phyloP scores from a whole-genome alignment of 805 yeast genomes.

The Komagataella pseudopastoris region DNA sequence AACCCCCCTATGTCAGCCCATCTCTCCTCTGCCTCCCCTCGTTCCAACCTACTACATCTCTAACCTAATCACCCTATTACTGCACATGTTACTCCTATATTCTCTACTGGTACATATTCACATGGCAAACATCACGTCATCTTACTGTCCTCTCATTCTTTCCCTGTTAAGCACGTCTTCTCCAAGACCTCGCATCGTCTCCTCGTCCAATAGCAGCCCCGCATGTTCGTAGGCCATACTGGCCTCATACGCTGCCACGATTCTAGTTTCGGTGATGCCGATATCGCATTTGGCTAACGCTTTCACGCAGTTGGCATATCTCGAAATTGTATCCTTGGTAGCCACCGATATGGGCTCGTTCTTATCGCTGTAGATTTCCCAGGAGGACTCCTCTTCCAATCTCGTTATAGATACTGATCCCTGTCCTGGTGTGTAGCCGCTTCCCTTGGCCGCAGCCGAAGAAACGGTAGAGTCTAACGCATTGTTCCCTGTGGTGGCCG shows the following conservation, averaged over 20 bases:
- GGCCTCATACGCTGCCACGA: constrained; percentile 77
- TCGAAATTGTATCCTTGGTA: constrained; percentile 59
- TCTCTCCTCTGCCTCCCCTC: not conserved
- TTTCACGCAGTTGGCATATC: constrained; percentile 75
- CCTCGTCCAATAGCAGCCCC: constrained; percentile 62
- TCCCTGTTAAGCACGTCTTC: constrained; percentile 58
- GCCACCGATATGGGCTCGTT: constrained; percentile 60
- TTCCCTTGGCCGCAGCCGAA: constrained; percentile 14
- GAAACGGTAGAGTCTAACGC: constrained; percentile 7
- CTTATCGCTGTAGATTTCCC: constrained; percentile 89
- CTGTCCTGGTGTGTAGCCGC: constrained; percentile 36
- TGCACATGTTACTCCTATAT: not conserved
- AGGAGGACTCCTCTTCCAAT: constrained; percentile 74
- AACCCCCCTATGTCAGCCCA: not conserved
- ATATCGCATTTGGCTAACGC: constrained; percentile 77
- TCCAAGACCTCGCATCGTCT: constrained; percentile 61
- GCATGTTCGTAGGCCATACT: constrained; percentile 63
- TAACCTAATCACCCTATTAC: not conserved
- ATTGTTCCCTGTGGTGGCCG: constrained; percentile 6
- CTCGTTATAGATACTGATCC: constrained; percentile 66
- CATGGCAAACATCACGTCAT: not conserved
- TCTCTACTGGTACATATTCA: not conserved
- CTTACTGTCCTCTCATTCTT: constrained; percentile 50
- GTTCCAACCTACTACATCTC: not conserved
- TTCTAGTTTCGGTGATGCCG: constrained; percentile 74